phyloP scores from a whole-genome alignment of 2,329 filamentous ascomycete genomes.

The Sporothrix pseudoabietina region DNA sequence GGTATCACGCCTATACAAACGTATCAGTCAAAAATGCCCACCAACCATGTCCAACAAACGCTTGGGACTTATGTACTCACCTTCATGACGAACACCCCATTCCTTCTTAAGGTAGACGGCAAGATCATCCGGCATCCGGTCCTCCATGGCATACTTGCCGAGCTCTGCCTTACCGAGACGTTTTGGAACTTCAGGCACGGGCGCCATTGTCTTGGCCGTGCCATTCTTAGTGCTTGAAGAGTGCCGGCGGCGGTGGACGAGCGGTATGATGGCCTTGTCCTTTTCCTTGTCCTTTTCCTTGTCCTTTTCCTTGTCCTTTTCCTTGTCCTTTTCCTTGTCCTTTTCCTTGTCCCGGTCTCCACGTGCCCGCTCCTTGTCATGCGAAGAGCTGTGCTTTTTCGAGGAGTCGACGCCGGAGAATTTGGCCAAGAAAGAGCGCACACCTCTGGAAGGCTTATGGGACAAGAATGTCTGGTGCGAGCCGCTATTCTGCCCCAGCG shows the following conservation, averaged over 20 bases:
- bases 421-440: slow-evolving; percentile 16
- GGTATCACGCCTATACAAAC: slow-evolving; percentile 56
- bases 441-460: slow-evolving; percentile 7
- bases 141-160: slow-evolving; percentile 71
- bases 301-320: background rate
- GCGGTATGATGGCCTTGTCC: slow-evolving; percentile 1
- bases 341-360: slow-evolving; percentile 2
- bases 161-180: slow-evolving; percentile 60
- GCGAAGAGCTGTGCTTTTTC: background rate
- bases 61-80: slow-evolving; percentile 45
- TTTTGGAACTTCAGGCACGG: background rate
- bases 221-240: slow-evolving; percentile 1
- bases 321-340: slow-evolving; percentile 9
- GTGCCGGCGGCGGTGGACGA: background rate
- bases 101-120: slow-evolving; percentile 62
- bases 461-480: slow-evolving; percentile 3
- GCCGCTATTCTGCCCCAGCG: background rate
- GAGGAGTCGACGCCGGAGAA: background rate
- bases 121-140: slow-evolving; percentile 72
- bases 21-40: background rate
- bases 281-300: slow-evolving; percentile 5
- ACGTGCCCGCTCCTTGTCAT: background rate
- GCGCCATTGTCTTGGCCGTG: background rate
- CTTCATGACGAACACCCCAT: slow-evolving; percentile 57
- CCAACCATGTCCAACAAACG: background rate